Evolutionary conservation across 805 yeast species (phyloP).

Genomic region (Kazachstania africana): DNA sequence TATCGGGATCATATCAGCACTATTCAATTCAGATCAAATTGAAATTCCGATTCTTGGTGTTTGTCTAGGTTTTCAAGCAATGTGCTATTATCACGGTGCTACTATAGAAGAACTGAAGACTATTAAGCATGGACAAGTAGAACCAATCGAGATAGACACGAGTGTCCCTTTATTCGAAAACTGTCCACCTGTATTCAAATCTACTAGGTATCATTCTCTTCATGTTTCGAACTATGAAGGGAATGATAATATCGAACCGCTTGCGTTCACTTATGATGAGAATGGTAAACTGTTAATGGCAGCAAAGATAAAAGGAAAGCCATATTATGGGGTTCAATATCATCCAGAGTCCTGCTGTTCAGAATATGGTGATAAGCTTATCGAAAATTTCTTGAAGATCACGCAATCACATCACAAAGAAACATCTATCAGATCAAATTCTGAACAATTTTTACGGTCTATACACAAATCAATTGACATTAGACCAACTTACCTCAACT

Average conservation of each 20-base stretch:
- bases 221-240: constrained; percentile 29
- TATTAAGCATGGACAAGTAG: constrained; percentile 81
- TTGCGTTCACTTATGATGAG: constrained; percentile 47
- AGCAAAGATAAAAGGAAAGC: constrained; percentile 43
- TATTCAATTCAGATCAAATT: constrained; percentile 32
- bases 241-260: constrained; percentile 33
- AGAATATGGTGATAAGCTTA: constrained; percentile 43
- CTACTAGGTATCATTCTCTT: constrained; percentile 86
- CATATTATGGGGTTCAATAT: constrained; percentile 90
- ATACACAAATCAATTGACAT: constrained; percentile 17
- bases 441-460: background rate
- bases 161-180: constrained; percentile 27
- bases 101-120: constrained; percentile 38
- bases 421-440: background rate
- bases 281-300: constrained; percentile 61
- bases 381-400: constrained; percentile 41
- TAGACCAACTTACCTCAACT: constrained; percentile 11
- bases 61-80: constrained; percentile 84
- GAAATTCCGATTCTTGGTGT: constrained; percentile 72
- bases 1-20: constrained; percentile 54
- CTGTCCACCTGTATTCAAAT: constrained; percentile 37
- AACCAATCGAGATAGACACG: constrained; percentile 27
- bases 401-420: constrained; percentile 7
- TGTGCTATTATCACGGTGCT: constrained; percentile 55
- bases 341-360: constrained; percentile 96